A percentile compares a stretch with the other conserved stretches of the same genome.
Conservation (phyloP, 768 basidiomycete genomes). For the Russula vinacea region DNA sequence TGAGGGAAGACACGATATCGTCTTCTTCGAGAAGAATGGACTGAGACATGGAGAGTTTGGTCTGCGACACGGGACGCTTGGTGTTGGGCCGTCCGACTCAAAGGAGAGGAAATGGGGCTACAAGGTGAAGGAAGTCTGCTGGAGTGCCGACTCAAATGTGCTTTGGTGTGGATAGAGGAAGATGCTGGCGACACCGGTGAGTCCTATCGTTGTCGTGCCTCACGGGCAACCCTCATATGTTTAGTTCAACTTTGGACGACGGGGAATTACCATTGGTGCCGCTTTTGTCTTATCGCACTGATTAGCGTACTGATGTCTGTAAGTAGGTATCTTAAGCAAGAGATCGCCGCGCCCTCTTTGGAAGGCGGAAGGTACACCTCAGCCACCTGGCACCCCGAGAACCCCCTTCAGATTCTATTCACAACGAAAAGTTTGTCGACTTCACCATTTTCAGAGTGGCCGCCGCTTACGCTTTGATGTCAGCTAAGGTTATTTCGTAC, state of each 20-base stretch:
- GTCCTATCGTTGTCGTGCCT: constrained; percentile 33
- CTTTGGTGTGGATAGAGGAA: constrained; percentile 82
- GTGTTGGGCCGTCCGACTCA: constrained; percentile 31
- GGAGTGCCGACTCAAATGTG: constrained; percentile 87
- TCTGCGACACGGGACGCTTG: constrained; percentile 43
- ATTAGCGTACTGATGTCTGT: constrained; percentile 17
- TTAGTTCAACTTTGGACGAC: constrained; percentile 92
- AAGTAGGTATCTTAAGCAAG: constrained; percentile 88
- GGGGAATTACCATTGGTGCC: constrained; percentile 91
- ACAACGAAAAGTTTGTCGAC: constrained; percentile 58
- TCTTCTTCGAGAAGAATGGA: constrained; percentile 96
- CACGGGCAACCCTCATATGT: constrained; percentile 4
- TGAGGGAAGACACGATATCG: constrained; percentile 73
- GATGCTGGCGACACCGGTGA: constrained; percentile 67
- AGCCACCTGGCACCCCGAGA: constrained; percentile 86
- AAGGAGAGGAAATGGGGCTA: constrained; percentile 57
- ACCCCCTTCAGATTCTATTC: constrained; percentile 58
- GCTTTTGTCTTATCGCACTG: not conserved
- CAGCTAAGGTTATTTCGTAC: constrained; percentile 56
- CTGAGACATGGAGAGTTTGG: constrained; percentile 87
- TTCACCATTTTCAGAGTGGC: not conserved
- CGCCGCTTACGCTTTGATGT: constrained; percentile 1
- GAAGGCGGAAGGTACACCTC: constrained; percentile 60
- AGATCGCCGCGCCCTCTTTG: constrained; percentile 49
- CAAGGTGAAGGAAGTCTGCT: constrained; percentile 68